Conservation (phyloP, 2,329 filamentous ascomycete species). For the Bisporella sp. region DNA sequence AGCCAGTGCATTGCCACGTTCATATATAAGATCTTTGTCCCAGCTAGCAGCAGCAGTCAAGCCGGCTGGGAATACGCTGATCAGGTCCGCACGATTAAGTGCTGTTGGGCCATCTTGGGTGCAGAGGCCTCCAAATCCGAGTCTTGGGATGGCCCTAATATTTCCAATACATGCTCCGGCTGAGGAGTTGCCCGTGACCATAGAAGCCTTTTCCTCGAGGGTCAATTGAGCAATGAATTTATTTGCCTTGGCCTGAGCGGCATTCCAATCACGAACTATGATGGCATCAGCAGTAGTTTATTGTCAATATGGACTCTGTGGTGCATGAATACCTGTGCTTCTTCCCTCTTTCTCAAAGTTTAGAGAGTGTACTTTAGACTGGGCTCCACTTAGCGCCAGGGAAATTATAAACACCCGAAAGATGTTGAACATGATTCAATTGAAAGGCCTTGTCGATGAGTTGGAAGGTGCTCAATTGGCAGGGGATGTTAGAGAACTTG, state of each 20-base stretch:
- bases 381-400: no score
- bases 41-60: slow-evolving; percentile 68
- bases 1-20: slow-evolving; percentile 67
- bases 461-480: no score
- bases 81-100: slow-evolving; percentile 30
- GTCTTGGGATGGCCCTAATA: slow-evolving; percentile 8
- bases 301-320: no score
- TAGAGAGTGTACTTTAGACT: no score
- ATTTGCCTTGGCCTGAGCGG: slow-evolving; percentile 61
- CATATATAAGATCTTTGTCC: slow-evolving; percentile 64
- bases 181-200: slow-evolving; percentile 9
- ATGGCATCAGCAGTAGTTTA: no score
- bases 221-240: slow-evolving; percentile 50
- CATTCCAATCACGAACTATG: slow-evolving; percentile 15
- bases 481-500: no score
- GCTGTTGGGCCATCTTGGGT: slow-evolving; percentile 12
- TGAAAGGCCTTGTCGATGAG: no score
- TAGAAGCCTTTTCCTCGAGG: slow-evolving; percentile 8
- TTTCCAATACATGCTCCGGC: slow-evolving; percentile 12
- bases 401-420: no score
- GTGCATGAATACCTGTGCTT: no score
- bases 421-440: no score
- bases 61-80: slow-evolving; percentile 60
- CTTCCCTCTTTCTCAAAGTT: no score
- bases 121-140: slow-evolving; percentile 14